phyloP scores from a whole-genome alignment of 2,329 filamentous ascomycete genomes.

The Catunica adiposa region DNA sequence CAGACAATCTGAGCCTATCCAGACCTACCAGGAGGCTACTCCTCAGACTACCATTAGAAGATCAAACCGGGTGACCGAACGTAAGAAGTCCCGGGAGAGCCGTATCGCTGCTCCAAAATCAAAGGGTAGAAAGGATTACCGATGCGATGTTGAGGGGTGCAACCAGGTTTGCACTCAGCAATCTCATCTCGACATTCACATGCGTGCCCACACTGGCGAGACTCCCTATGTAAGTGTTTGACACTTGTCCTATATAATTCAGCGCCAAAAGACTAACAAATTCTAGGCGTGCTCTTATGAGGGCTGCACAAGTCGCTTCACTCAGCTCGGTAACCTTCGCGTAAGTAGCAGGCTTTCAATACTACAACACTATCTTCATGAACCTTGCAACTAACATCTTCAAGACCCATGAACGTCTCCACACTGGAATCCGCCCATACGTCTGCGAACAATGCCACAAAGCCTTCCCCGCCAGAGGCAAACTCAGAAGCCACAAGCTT shows the following conservation, averaged over 20 bases:
- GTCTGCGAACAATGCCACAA: conserved; percentile 66
- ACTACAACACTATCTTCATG: background rate
- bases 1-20: too few relatives aligned
- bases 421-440: conserved; percentile 77
- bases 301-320: conserved; percentile 65
- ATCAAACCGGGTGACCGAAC: background rate
- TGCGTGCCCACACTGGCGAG: conserved; percentile 70
- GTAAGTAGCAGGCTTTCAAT: conserved; percentile 32
- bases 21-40: background rate
- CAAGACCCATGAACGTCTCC: conserved; percentile 70
- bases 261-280: conserved; percentile 17
- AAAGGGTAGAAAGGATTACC: too few relatives aligned
- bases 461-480: conserved; percentile 69
- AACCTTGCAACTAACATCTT: background rate
- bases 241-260: background rate
- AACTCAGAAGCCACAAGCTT: conserved; percentile 67
- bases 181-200: conserved; percentile 84
- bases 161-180: conserved; percentile 76
- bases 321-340: conserved; percentile 80
- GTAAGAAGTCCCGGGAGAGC: too few relatives aligned
- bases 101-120: too few relatives aligned
- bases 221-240: conserved; percentile 62
- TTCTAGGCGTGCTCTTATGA: conserved; percentile 49
- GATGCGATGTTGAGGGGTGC: conserved; percentile 59
- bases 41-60: background rate